Conservation (phyloP, 192 early-diverging fungal species). For the Funneliformis geosporum region DNA sequence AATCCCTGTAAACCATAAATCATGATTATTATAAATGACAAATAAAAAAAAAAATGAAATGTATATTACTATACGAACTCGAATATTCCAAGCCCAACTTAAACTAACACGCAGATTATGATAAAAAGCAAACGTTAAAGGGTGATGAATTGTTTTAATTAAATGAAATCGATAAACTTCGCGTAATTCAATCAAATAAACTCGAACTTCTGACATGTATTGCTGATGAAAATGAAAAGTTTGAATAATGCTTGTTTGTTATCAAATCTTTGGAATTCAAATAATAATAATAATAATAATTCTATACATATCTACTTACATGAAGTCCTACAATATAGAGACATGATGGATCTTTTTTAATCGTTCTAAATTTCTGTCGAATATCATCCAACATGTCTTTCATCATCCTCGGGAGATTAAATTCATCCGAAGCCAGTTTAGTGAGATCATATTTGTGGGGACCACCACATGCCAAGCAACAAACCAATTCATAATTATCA, state of each 20-base stretch:
- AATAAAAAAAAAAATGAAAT: too few species aligned
- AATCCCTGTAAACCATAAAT: too few species aligned
- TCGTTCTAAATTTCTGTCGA: not conserved
- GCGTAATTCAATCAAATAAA: constrained; percentile 29
- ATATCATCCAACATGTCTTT: constrained; percentile 33
- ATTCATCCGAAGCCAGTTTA: constrained; percentile 29
- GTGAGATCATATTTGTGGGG: constrained; percentile 18
- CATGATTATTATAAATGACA: too few species aligned
- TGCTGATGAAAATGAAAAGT: constrained; percentile 10
- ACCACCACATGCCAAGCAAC: constrained; percentile 18
- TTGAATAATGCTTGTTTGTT: constrained; percentile 4
- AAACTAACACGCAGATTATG: too few species aligned
- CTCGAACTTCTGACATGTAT: constrained; percentile 23
- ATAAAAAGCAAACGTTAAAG: too few species aligned
- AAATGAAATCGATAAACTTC: constrained; percentile 12
- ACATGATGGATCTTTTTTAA: constrained; percentile 9
- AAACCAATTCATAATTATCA: constrained; percentile 26
- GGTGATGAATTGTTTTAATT: too few species aligned
- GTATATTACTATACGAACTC: too few species aligned
- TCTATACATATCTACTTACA: not conserved
- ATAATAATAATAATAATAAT: not conserved
- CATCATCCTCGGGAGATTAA: constrained; percentile 31
- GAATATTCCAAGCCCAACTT: too few species aligned
- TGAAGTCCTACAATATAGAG: constrained; percentile 5
- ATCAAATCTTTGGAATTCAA: too few species aligned